phyloP scores from a whole-genome alignment of 352 stramenopile species.

The Plasmopara halstedii region DNA sequence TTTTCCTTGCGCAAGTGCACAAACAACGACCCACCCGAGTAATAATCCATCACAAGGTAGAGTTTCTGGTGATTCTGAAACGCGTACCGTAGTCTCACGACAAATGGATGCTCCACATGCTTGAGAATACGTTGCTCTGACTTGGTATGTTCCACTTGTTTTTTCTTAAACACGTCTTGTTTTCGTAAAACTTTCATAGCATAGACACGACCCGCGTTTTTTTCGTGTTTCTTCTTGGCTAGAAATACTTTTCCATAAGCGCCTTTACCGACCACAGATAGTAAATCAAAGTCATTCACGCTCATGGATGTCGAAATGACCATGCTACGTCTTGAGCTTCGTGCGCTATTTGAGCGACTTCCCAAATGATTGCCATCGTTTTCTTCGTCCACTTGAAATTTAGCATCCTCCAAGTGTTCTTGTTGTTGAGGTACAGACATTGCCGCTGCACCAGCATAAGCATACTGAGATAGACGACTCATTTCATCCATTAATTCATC shows the following conservation, averaged over 20 bases:
- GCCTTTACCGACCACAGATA: conserved; percentile 81
- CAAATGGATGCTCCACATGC: conserved; percentile 81
- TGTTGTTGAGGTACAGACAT: conserved; percentile 42
- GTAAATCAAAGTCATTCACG: conserved; percentile 83
- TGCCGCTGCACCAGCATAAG: conserved; percentile 48
- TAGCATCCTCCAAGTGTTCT: conserved; percentile 64
- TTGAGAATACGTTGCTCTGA: conserved; percentile 86
- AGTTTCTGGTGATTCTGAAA: conserved; percentile 88
- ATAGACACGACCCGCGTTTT: conserved; percentile 68
- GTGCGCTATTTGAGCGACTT: conserved; percentile 27
- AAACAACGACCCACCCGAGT: conserved; percentile 78
- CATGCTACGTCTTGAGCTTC: conserved; percentile 57
- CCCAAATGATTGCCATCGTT: conserved; percentile 14
- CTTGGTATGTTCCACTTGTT: conserved; percentile 84
- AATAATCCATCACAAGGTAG: conserved; percentile 88
- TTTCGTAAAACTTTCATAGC: conserved; percentile 88
- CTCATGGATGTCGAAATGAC: conserved; percentile 74
- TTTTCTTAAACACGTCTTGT: conserved; percentile 79
- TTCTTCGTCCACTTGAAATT: conserved; percentile 50
- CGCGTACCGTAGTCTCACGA: conserved; percentile 80
- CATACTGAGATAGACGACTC: conserved; percentile 63
- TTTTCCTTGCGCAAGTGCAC: conserved; percentile 77
- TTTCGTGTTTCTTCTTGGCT: conserved; percentile 66
- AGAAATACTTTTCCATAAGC: conserved; percentile 85
- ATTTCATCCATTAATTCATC: conserved; percentile 78